Base-by-base conservation (phyloP, 192 early-diverging fungal species). In the Spizellomyces sp. region DNA sequence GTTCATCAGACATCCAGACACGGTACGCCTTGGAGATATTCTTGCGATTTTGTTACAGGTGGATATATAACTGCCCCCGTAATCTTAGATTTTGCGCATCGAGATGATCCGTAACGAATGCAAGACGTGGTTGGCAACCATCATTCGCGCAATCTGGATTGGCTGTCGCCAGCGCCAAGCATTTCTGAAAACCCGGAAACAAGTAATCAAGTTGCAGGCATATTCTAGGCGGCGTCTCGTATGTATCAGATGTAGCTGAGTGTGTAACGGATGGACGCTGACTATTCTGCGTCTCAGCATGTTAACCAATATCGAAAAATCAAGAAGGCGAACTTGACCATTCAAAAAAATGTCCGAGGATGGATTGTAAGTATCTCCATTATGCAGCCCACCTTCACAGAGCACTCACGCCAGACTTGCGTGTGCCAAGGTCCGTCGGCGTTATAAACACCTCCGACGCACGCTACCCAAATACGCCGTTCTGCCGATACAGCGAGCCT, bases 401-500 rank as follows among this genome's bases (percentile, higher is more conserved):
- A 15, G 41, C 60, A 14, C 17, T 15, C 12, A 14, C 15, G n/a
- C n/a, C 15, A 15, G 17, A 62, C 6, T 5, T 62, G 5, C 3
- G 0, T 5, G 17, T 64, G 19, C 19, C 46, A 19, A 75, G 70
- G 55, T 45, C 15, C 70, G 70, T 15, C 68, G 17, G 44, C n/a
- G 9, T 3, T 63, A 66, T 43, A 5, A 43, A 45, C 10, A 14
- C 14, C 42, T 75, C 12, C 62, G 93, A 93, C 60, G 83, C 79
- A 59, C 94, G 91, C 79, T 96, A 91, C 92, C 93, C 95, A 75
- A 91, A 86, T 69, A 93, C 93, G 92, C 73, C 57, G 94, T 93
- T 12, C 81, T 83, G 42, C 86, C 90, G 58, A 95, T 96, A 62
- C 94, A 95, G 77, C 81, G 87, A 42, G 88, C 89, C 4, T 95